Evolutionary conservation across 345 rosid genomes (phyloP).

Genomic region (Cardamine chenopodiifolia): DNA sequence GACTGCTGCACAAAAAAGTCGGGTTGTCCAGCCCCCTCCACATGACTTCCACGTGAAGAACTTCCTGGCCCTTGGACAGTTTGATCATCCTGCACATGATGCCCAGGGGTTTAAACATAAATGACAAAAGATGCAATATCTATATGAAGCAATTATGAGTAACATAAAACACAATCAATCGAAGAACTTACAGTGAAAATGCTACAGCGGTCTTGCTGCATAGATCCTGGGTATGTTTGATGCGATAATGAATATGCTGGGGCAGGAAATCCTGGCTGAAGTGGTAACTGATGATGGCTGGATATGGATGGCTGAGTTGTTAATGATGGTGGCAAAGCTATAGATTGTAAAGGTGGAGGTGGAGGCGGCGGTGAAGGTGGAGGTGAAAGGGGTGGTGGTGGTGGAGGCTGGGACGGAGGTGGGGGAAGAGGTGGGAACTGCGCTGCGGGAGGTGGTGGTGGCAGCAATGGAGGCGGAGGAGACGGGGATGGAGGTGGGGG

Average conservation of each 20-base stretch:
- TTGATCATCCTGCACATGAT: conserved; percentile 66
- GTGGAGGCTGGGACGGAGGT: conserved; percentile 58
- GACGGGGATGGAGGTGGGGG: conserved; percentile 57
- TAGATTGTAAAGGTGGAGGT: conserved; percentile 55
- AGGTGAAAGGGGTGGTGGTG: conserved; percentile 40
- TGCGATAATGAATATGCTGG: conserved; percentile 63
- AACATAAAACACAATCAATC: conserved; percentile 24
- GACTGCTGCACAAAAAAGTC: conserved; percentile 66
- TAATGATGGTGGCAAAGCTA: conserved; percentile 45
- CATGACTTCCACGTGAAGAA: conserved; percentile 55
- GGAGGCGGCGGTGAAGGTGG: conserved; percentile 39
- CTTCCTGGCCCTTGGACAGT: conserved; percentile 57
- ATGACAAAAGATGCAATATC: conserved; percentile 8
- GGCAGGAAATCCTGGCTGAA: conserved; percentile 52
- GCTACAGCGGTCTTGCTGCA: conserved; percentile 56
- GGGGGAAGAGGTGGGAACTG: conserved; percentile 66
- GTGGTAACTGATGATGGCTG: conserved; percentile 55
- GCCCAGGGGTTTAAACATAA: conserved; percentile 11
- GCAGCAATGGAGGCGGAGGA: conserved; percentile 49
- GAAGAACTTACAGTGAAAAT: conserved; percentile 52
- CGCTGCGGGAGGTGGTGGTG: conserved; percentile 50
- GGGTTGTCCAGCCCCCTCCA: conserved; percentile 52
- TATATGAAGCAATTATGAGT: neutral
- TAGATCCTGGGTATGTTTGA: conserved; percentile 63
- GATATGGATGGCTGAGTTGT: conserved; percentile 47